Evolutionary conservation across 768 basidiomycete species (phyloP).

Genomic region (Mycena metata): DNA sequence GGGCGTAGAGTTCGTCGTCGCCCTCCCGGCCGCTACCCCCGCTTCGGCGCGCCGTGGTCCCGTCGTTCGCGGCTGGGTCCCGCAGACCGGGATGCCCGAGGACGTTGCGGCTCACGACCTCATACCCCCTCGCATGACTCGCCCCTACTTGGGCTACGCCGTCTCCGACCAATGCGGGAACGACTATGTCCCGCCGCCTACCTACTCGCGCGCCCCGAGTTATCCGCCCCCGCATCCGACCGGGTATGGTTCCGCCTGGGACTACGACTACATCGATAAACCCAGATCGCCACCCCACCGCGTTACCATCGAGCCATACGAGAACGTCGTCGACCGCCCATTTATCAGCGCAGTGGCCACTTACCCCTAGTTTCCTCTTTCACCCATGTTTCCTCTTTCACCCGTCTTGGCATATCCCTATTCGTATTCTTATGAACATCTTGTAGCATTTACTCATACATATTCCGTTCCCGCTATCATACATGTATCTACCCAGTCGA

Average conservation of each 20-base stretch:
- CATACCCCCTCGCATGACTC: neutral
- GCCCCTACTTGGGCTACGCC: neutral
- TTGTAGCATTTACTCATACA: conserved; percentile 34
- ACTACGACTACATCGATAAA: no score
- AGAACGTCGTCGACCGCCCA: conserved; percentile 5
- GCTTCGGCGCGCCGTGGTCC: conserved; percentile 40
- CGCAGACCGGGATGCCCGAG: conserved; percentile 14
- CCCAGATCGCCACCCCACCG: neutral
- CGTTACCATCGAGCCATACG: conserved; percentile 5
- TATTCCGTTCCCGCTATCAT: no score
- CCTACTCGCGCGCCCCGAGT: neutral
- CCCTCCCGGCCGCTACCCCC: neutral
- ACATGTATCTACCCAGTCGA: conserved; percentile 14
- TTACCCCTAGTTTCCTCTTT: neutral
- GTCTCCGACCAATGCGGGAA: neutral
- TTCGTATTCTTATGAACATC: conserved; percentile 30
- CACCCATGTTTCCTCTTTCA: neutral
- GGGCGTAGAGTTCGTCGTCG: conserved; percentile 3
- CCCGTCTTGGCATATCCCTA: neutral
- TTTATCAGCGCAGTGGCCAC: neutral
- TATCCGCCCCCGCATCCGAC: neutral
- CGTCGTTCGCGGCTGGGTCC: conserved; percentile 41
- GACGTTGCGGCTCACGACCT: neutral
- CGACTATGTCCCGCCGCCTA: neutral
- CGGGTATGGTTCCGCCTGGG: neutral